phyloP scores from a whole-genome alignment of 1,284 basidiomycete species.

The Peniophora sp. region DNA sequence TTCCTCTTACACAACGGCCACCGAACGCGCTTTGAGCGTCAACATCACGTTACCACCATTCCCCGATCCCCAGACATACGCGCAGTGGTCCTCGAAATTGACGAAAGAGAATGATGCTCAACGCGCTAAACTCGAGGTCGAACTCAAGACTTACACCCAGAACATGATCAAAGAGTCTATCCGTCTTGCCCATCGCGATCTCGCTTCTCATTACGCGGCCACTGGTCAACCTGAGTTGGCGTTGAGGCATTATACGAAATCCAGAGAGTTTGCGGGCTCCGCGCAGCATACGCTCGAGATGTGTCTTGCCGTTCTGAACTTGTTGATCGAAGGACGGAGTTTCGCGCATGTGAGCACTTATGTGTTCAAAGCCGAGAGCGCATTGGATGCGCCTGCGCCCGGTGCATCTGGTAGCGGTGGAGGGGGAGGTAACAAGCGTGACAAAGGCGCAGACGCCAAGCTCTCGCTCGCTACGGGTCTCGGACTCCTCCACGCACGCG shows the following conservation, averaged over 20 bases:
- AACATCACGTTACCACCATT: constrained; percentile 41
- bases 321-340: constrained; percentile 76
- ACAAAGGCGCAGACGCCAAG: constrained; percentile 51
- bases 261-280: constrained; percentile 80
- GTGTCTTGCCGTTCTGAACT: constrained; percentile 74
- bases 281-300: constrained; percentile 82
- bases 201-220: constrained; percentile 68
- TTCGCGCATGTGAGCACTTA: constrained; percentile 80
- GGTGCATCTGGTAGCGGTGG: constrained; percentile 16
- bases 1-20: constrained; percentile 47
- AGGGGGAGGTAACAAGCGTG: constrained; percentile 30
- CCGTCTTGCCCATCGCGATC: constrained; percentile 80
- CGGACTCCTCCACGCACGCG: constrained; percentile 58
- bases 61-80: constrained; percentile 39
- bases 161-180: constrained; percentile 96
- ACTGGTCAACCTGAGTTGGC: constrained; percentile 64
- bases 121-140: constrained; percentile 72
- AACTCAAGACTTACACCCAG: constrained; percentile 83
- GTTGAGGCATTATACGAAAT: constrained; percentile 76
- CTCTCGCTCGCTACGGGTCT: constrained; percentile 75
- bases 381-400: constrained; percentile 57
- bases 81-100: constrained; percentile 61
- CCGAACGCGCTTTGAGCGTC: constrained; percentile 28
- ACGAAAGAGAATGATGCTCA: constrained; percentile 56
- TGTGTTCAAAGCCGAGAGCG: constrained; percentile 86